A percentile compares a stretch with the other conserved stretches of the same genome.
Conservation (phyloP, 1,139 yeast species). For the Saccharomyces hybrid region DNA sequence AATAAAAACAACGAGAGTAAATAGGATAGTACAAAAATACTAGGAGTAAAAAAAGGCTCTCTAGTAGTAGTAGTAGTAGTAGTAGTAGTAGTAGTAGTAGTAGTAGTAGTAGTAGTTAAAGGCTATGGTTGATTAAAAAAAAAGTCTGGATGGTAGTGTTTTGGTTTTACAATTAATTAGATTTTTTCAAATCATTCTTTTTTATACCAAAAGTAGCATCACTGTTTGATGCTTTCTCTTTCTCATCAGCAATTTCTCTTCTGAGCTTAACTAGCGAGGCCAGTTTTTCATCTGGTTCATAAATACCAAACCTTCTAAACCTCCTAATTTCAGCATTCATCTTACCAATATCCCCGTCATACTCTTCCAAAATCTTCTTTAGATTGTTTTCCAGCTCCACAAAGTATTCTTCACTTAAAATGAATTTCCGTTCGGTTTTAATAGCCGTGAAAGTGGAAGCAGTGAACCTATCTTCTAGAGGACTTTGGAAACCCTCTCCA, state of each 20-base stretch:
- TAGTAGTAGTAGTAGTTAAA: neutral
- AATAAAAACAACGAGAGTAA: neutral
- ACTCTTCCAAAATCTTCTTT: conserved; percentile 30
- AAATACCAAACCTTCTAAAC: conserved; percentile 56
- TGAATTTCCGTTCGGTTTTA: conserved; percentile 35
- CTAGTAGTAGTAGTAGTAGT: neutral
- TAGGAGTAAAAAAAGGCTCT: neutral
- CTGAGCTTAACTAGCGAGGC: conserved; percentile 31
- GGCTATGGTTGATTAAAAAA: neutral
- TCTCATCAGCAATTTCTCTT: conserved; percentile 17
- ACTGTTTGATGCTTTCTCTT: conserved; percentile 6
- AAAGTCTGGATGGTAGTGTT: neutral
- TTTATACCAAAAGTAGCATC: conserved; percentile 1
- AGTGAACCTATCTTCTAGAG: conserved; percentile 33
- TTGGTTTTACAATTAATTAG: neutral
- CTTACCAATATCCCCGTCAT: conserved; percentile 28
- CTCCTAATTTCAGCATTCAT: conserved; percentile 33
- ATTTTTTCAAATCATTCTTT: neutral
- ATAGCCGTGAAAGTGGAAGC: conserved; percentile 30
- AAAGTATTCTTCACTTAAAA: conserved; percentile 46
- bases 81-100: neutral
- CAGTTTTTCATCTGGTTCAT: conserved; percentile 41
- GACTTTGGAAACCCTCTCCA: conserved; percentile 82
- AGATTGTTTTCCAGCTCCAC: conserved; percentile 42
- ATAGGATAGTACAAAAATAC: neutral